Base-by-base conservation (phyloP, 495 filamentous ascomycete species). In the Xylaria castorea region DNA sequence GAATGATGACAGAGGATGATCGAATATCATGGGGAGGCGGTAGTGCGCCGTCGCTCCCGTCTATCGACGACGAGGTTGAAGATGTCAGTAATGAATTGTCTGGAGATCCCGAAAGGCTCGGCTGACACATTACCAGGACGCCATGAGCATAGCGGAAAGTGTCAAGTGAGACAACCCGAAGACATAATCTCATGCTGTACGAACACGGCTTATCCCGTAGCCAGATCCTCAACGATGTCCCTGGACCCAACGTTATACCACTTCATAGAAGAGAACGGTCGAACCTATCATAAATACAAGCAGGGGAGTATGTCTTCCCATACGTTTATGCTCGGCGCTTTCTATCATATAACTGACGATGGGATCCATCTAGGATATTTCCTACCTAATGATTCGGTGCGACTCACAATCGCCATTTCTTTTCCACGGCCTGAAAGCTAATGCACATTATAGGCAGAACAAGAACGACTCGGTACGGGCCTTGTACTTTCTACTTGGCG, bases 391-490 rank as follows among this genome's bases (percentile, higher is more conserved):
- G 82, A 83, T 61, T 62, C 73, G 71, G 81, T 83, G 64, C 44
- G 76, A 71, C 44, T 20, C 4, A 50, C 18, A 48, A 32, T 68
- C 16, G 18, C 1, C 18, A 5, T 1, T 71, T 22, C 62, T 27
- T 65, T 61, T 11, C 42, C 4, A 12, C 12, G 12, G 22, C 8
- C 14, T 42, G 60, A 20, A 32, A n/a, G 44, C 69, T 71, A 71
- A 71, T 51, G 9, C 18, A 30, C 12, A 46, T 46, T 27, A 22
- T 25, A 85, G 82, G 75, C 74, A 50, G 85, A 86, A 72, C 82
- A 85, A 68, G 81, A 85, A 68, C 78, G 84, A 69, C 73, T 87
- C 53, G 82, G 85, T 85, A 75, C 55, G 74, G 64, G 48, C n/a
- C 64, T 18, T 51, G 1, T 20, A 63, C 22, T 73, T 66, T 18